Evolutionary conservation across 2,329 filamentous ascomycete species (phyloP), one percentile per base, ranked within the genome.

Genomic region (Cladophialophora exuberans): DNA sequence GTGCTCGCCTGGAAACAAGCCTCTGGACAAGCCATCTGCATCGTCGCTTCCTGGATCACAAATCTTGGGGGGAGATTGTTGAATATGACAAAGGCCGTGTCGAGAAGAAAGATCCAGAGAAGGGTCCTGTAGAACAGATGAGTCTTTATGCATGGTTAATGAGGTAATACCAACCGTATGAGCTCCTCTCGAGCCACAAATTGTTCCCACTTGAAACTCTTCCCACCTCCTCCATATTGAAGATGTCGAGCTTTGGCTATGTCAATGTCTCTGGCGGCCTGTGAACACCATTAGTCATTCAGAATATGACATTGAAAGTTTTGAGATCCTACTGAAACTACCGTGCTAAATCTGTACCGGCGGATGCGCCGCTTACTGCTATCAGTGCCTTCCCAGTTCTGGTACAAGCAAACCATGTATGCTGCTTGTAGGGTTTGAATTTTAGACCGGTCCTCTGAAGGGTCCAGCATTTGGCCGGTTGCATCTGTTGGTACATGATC

Each of bases 41-140:
- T 71, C 26, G 64, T 70, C 69, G 73, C 70, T 54, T 74, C 72
- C 46, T 69, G 69, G 36, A 73, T 68, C 0, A 72, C 68, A 66
- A 74, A 70, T 10, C 72, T 64, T n/a, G 71, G 72, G 1, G 72
- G 72, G 0, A 70, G 54, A 31, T 75, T 75, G 62, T 74, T 73
- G 61, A 74, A 74, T 10, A 73, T 73, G 23, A 72, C 67, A 48
- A 74, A 75, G 0, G 70, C 70, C 0, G 71, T 69, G 46, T 75
- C 72, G 10, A 75, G 56, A 3, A 74, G 56, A 22, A 72, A 72
- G 4, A 72, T 66, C 65, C 66, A 74, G 2, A 66, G 59, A 26
- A 73, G 67, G 1, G 60, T n/a, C 6, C 71, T n/a, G n/a, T n/a
- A n/a, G n/a, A n/a, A n/a, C 62, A 31, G 73, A 72, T 2, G 71